These are phyloP conservation scores for Comarum palustre DNA, from an alignment of 306 rosid genomes.

Conservation along the genomic window DNA sequence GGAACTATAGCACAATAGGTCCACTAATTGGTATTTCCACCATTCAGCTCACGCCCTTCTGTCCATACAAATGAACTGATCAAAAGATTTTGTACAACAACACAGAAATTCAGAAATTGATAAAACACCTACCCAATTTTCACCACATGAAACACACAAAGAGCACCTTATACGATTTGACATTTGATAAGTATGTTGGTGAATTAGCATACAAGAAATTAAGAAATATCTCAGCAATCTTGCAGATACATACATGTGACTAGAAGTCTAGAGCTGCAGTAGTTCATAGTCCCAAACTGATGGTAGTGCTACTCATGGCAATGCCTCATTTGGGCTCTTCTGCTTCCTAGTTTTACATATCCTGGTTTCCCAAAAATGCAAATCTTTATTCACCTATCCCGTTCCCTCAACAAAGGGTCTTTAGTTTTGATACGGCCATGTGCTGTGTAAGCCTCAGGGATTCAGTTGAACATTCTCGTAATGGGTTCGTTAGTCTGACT, in stretches of 20 bases:
- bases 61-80: not conserved
- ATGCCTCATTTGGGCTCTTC: conserved; percentile 1
- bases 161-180: not conserved
- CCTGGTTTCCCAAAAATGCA: not conserved
- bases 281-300: not conserved
- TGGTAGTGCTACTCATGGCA: not conserved
- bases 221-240: not conserved
- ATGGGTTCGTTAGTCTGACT: conserved; percentile 34
- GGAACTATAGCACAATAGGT: conserved; percentile 2
- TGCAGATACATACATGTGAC: not conserved
- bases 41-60: conserved; percentile 3
- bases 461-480: not conserved
- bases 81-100: conserved; percentile 14
- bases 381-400: conserved; percentile 3
- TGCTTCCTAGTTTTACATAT: conserved; percentile 4
- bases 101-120: conserved; percentile 15
- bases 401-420: not conserved
- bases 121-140: conserved; percentile 9
- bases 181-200: not conserved
- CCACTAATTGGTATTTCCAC: conserved; percentile 21
- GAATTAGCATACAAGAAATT: not conserved
- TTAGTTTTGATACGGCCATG: conserved; percentile 16
- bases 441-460: conserved; percentile 35
- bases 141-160: conserved; percentile 16
- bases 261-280: not conserved